phyloP scores from a whole-genome alignment of 768 basidiomycete genomes.

The Termitomyces sp. region DNA sequence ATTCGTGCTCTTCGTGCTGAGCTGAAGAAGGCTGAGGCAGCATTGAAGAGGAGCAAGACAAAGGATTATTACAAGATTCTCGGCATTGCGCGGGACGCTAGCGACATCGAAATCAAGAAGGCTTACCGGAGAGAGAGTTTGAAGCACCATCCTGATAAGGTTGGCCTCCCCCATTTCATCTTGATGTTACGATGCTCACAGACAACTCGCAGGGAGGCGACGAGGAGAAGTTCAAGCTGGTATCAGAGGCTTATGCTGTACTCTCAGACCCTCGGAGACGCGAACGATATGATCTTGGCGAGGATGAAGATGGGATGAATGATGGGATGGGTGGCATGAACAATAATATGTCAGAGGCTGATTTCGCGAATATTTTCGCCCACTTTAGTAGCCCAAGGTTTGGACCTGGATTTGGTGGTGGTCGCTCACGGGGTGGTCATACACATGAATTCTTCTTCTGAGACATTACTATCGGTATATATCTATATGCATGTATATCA shows the following conservation, averaged over 20 bases:
- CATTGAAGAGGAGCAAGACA: slow-evolving; percentile 80
- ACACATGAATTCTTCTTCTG: slow-evolving; percentile 29
- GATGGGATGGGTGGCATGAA: slow-evolving; percentile 32
- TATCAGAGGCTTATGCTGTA: slow-evolving; percentile 75
- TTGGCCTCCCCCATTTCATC: slow-evolving; percentile 17
- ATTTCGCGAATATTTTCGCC: slow-evolving; percentile 59
- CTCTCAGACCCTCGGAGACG: slow-evolving; percentile 72
- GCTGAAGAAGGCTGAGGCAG: slow-evolving; percentile 76
- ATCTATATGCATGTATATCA: neutral
- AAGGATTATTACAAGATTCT: slow-evolving; percentile 89
- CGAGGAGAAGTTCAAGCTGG: slow-evolving; percentile 93
- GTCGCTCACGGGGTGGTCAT: slow-evolving; percentile 17
- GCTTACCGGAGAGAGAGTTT: slow-evolving; percentile 84
- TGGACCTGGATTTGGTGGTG: slow-evolving; percentile 20
- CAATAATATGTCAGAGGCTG: slow-evolving; percentile 30
- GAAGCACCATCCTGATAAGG: slow-evolving; percentile 85
- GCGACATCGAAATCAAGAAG: slow-evolving; percentile 79
- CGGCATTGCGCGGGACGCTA: slow-evolving; percentile 52
- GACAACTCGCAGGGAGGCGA: slow-evolving; percentile 65
- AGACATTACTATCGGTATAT: neutral
- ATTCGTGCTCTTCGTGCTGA: slow-evolving; percentile 56
- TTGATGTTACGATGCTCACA: neutral
- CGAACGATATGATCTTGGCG: slow-evolving; percentile 75
- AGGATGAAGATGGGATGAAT: slow-evolving; percentile 68
- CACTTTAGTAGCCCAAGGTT: slow-evolving; percentile 49